These are phyloP conservation scores for Pyrus hybrid DNA, from an alignment of 331 rosid species.

Conservation along the genomic window DNA sequence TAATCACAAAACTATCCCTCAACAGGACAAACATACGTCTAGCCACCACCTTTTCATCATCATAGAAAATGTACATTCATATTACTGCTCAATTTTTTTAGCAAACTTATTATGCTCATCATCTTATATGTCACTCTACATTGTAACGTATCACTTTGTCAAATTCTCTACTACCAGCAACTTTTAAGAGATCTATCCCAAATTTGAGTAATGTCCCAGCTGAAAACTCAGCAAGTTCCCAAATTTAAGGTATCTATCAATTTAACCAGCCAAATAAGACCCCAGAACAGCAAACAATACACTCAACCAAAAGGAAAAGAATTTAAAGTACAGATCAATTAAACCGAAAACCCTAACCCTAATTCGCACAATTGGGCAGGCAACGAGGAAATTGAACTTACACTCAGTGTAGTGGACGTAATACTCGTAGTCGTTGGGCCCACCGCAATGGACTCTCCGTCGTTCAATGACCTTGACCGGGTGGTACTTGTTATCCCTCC, in stretches of 20 bases:
- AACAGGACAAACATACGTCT: too few species aligned
- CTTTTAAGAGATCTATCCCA: background rate
- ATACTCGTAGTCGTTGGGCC: slow-evolving; percentile 75
- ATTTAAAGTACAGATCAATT: background rate
- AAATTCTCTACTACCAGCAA: too few species aligned
- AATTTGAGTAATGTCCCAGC: background rate
- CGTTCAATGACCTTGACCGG: slow-evolving; percentile 96
- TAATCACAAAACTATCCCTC: too few species aligned
- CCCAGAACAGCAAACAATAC: background rate
- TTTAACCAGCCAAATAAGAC: background rate
- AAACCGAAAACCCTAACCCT: slow-evolving; percentile 34
- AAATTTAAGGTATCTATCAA: background rate
- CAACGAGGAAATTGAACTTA: slow-evolving; percentile 23
- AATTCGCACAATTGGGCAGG: background rate
- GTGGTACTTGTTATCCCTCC: slow-evolving; percentile 89
- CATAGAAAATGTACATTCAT: background rate
- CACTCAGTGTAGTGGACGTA: slow-evolving; percentile 99
- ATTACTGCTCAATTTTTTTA: background rate
- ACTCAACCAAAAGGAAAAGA: background rate
- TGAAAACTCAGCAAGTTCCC: background rate
- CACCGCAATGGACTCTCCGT: slow-evolving; percentile 33
- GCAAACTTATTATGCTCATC: background rate
- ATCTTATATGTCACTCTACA: background rate
- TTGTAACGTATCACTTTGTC: background rate
- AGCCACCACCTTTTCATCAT: background rate